These are phyloP conservation scores for Phytophthora fragariae DNA, from an alignment of 352 stramenopile species.

Conservation along the genomic window DNA sequence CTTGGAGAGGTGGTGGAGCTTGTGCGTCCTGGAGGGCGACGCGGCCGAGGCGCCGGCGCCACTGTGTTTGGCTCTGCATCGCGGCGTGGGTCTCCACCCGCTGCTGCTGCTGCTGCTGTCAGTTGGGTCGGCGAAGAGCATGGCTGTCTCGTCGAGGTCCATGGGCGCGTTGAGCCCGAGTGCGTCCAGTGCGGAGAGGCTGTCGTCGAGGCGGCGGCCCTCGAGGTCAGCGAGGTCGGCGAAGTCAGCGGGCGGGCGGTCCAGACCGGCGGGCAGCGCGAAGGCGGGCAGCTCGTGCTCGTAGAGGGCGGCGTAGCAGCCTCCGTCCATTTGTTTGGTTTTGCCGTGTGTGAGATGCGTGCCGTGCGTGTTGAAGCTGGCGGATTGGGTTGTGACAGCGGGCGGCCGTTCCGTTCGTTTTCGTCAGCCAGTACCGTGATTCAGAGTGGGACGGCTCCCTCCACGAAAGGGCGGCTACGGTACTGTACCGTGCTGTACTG, in stretches of 20 bases:
- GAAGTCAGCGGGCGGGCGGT: conserved; percentile 15
- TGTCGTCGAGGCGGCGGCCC: conserved; percentile 21
- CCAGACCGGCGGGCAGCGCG: conserved; percentile 25
- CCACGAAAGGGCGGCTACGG: too few relatives aligned
- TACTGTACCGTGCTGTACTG: too few relatives aligned
- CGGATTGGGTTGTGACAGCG: conserved; percentile 32
- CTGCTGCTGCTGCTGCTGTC: conserved; percentile 1
- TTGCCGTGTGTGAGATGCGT: background rate
- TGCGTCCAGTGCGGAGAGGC: conserved; percentile 27
- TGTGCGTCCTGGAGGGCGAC: conserved; percentile 21
- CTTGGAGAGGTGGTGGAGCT: conserved; percentile 25
- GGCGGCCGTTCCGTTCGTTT: conserved; percentile 22
- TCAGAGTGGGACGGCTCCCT: too few relatives aligned
- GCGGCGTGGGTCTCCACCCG: background rate
- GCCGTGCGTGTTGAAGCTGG: conserved; percentile 18
- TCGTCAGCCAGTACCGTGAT: conserved; percentile 3
- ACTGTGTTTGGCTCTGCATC: conserved; percentile 4
- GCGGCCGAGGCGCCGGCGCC: background rate
- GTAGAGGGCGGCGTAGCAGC: conserved; percentile 24
- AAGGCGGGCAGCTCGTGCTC: conserved; percentile 32
- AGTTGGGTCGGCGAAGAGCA: conserved; percentile 20
- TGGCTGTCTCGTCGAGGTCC: conserved; percentile 9
- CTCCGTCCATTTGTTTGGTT: conserved; percentile 23
- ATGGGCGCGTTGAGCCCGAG: conserved; percentile 12
- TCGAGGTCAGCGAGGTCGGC: conserved; percentile 20